phyloP scores from a whole-genome alignment of 2,329 filamentous ascomycete species.

The Xylaria sp. region DNA sequence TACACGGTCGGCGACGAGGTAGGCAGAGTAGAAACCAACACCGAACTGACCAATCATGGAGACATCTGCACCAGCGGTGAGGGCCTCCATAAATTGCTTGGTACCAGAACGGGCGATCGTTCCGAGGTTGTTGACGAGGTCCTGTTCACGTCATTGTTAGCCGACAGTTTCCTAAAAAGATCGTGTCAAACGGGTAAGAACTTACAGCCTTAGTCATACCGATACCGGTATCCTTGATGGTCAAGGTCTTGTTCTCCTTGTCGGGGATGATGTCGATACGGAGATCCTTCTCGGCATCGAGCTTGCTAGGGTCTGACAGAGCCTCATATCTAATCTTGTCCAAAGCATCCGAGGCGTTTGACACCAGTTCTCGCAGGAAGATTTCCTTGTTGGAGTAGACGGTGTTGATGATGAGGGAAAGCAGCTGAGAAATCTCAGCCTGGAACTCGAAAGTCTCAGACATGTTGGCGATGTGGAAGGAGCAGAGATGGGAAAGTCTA shows the following conservation, averaged over 20 bases:
- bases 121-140: slow-evolving; percentile 99
- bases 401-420: slow-evolving; percentile 99
- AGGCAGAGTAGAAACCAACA: slow-evolving; percentile 99
- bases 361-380: slow-evolving; percentile 97
- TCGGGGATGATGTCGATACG: slow-evolving; percentile 99
- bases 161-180: neutral
- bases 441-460: slow-evolving; percentile 99
- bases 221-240: slow-evolving; percentile 97
- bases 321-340: slow-evolving; percentile 99
- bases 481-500: slow-evolving; percentile 29
- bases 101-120: slow-evolving; percentile 99
- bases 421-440: slow-evolving; percentile 99
- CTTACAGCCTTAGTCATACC: slow-evolving; percentile 99
- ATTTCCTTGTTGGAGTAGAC: slow-evolving; percentile 99
- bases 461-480: slow-evolving; percentile 62
- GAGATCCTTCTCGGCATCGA: slow-evolving; percentile 97
- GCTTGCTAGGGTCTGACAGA: slow-evolving; percentile 95
- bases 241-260: slow-evolving; percentile 97
- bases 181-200: slow-evolving; percentile 45
- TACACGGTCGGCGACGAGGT: slow-evolving; percentile 97
- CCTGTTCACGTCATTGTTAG: slow-evolving; percentile 64
- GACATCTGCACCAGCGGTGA: slow-evolving; percentile 97
- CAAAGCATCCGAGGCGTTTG: slow-evolving; percentile 97
- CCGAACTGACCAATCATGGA: slow-evolving; percentile 99
- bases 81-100: slow-evolving; percentile 99